Evolutionary conservation across 2,329 filamentous ascomycete genomes (phyloP), one percentile per base, ranked within the genome.

Genomic region (Trichoderma sp.): DNA sequence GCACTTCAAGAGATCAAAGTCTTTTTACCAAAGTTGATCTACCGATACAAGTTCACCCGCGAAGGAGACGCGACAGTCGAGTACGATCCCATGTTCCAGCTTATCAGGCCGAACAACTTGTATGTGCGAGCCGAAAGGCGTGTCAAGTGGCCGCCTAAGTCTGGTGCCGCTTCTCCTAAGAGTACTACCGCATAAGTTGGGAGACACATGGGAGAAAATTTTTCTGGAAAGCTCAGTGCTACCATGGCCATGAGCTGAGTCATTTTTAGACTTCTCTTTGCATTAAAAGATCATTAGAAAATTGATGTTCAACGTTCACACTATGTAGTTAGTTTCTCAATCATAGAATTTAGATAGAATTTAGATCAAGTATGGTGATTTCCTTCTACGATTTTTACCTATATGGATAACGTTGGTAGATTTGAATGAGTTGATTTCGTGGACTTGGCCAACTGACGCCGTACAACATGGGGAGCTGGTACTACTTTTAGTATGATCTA

Each of bases 1-100:
- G 91, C 90, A 0, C 83, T 92, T 7, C 86, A 88, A 75, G 90
- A 92, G 81, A 85, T 91, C 75, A 91, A 91, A 83, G 85, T 91
- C 4, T 87, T 91, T 78, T 53, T 92, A 77, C 84, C 87, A 1
- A 89, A 91, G 83, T 82, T 92, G 50, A 81, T 92, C 2, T 92
- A 87, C 75, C 85, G 90, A 8, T 92, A 92, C 79, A 83, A 88
- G 73, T 92, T 91, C 75, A 81, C 76, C 11, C 80, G 85, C n/a
- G 89, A 87, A n/a, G 85, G 85, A 4, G 84, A 89, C 5, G 87
- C 84, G 1, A 83, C 86, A 0, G 83, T 91, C 6, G 89, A 90
- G 73, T 91, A 91, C 64, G 89, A 91, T 77, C 89, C 89, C 1
- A 86, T 87, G 83, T 91, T 91, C 80, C 88, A 90, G 83, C 81